Conservation (phyloP, 345 rosid genomes). For the Microcos paniculata region DNA sequence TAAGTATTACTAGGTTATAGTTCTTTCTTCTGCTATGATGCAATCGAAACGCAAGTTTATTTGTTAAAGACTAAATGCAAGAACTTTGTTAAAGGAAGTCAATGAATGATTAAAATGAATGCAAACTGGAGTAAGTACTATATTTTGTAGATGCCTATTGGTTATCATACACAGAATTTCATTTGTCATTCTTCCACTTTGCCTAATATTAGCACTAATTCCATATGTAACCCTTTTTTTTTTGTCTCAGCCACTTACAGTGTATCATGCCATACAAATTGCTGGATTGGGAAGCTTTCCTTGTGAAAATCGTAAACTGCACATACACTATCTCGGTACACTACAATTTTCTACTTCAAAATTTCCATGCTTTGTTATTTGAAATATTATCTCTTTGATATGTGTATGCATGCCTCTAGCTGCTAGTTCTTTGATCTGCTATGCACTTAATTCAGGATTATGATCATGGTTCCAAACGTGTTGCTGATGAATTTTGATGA, state of each 20-base stretch:
- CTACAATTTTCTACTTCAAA: conserved; percentile 14
- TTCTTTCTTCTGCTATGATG: neutral
- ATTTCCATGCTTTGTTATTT: neutral
- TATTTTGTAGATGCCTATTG: neutral
- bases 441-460: neutral
- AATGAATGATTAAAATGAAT: neutral
- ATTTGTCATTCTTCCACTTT: neutral
- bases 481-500: neutral
- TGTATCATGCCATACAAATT: conserved; percentile 66
- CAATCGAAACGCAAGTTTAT: neutral
- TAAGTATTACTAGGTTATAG: neutral
- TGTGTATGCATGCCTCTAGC: neutral
- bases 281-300: conserved; percentile 36
- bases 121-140: neutral
- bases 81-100: conserved; percentile 10
- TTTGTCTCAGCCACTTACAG: conserved; percentile 70
- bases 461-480: neutral
- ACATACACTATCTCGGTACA: conserved; percentile 91
- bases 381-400: neutral
- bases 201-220: neutral
- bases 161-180: neutral
- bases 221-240: neutral
- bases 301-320: conserved; percentile 38
- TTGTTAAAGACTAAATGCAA: neutral
- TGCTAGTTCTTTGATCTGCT: neutral